Conservation (phyloP, 2,329 filamentous ascomycete genomes). For the Fragosphaeria purpurea region DNA sequence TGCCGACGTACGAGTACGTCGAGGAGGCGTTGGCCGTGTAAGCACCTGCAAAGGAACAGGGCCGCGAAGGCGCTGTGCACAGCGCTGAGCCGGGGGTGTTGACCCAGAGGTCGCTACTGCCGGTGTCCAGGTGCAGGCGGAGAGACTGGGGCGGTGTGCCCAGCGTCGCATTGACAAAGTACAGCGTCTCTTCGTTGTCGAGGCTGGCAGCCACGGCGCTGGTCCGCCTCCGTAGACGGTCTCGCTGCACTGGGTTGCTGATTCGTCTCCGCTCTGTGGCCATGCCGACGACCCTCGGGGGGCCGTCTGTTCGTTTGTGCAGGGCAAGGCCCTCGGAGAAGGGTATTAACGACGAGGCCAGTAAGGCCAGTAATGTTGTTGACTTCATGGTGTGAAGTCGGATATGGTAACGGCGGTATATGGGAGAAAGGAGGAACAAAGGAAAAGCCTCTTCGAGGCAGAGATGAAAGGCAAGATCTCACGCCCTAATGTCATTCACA, state of each 20-base stretch:
- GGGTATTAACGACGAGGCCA: slow-evolving; percentile 19
- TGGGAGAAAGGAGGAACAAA: too few relatives aligned
- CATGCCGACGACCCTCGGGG: slow-evolving; percentile 36
- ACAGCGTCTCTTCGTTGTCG: slow-evolving; percentile 53
- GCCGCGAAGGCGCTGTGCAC: slow-evolving; percentile 38
- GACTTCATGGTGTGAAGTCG: slow-evolving; percentile 25
- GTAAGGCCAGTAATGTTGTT: slow-evolving; percentile 19
- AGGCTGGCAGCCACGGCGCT: slow-evolving; percentile 34
- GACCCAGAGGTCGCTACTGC: slow-evolving; percentile 60
- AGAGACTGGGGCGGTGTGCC: slow-evolving; percentile 52
- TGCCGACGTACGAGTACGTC: slow-evolving; percentile 63
- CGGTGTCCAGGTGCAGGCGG: slow-evolving; percentile 55
- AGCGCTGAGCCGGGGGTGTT: slow-evolving; percentile 54
- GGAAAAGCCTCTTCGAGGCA: too few relatives aligned
- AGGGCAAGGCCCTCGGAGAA: slow-evolving; percentile 19
- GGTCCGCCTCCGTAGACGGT: slow-evolving; percentile 35
- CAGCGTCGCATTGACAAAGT: slow-evolving; percentile 52
- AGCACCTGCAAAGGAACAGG: slow-evolving; percentile 53
- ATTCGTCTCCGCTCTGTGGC: slow-evolving; percentile 31
- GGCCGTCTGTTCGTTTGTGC: slow-evolving; percentile 20
- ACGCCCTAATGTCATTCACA: too few relatives aligned
- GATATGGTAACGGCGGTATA: too few relatives aligned
- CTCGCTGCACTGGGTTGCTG: slow-evolving; percentile 31
- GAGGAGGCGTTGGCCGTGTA: slow-evolving; percentile 64
- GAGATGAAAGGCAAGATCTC: too few relatives aligned